Evolutionary conservation across 805 yeast genomes (phyloP).

Genomic region (Myxozyma monticola): DNA sequence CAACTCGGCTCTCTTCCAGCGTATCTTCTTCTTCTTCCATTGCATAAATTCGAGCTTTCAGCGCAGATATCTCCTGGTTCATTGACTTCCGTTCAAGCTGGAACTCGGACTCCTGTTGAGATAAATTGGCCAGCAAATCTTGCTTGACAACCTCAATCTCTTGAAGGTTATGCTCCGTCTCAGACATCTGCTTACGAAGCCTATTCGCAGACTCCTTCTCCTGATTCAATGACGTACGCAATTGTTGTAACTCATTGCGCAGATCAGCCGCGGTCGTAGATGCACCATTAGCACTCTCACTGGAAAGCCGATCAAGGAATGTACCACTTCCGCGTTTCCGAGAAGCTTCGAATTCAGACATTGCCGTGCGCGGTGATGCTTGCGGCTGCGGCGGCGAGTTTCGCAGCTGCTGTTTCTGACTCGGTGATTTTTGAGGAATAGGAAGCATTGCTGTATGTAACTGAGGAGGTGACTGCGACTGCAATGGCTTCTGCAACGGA

Average conservation of each 20-base stretch:
- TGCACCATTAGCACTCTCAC: slow-evolving; percentile 1
- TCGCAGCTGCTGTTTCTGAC: neutral
- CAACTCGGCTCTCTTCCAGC: slow-evolving; percentile 21
- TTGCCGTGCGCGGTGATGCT: slow-evolving; percentile 2
- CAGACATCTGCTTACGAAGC: slow-evolving; percentile 37
- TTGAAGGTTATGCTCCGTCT: slow-evolving; percentile 34
- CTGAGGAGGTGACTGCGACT: neutral
- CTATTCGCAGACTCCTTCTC: slow-evolving; percentile 49
- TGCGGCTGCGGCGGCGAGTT: slow-evolving; percentile 8
- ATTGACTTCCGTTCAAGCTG: slow-evolving; percentile 52
- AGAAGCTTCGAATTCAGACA: slow-evolving; percentile 6
- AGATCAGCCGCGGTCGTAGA: slow-evolving; percentile 2
- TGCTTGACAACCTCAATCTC: slow-evolving; percentile 49
- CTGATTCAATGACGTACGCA: slow-evolving; percentile 40
- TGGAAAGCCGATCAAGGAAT: slow-evolving; percentile 1
- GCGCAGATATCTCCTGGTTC: slow-evolving; percentile 51
- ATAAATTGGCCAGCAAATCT: slow-evolving; percentile 67
- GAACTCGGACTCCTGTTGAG: slow-evolving; percentile 62
- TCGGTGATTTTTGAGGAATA: neutral
- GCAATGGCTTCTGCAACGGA: too few species aligned
- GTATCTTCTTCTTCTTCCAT: slow-evolving; percentile 47
- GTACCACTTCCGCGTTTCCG: slow-evolving; percentile 8
- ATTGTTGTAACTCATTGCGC: slow-evolving; percentile 13
- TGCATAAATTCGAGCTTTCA: slow-evolving; percentile 49
- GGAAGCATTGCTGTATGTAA: neutral